Evolutionary conservation across 2,329 filamentous ascomycete species (phyloP), one percentile per base, ranked within the genome.

Genomic region (Aspergillus fructus): DNA sequence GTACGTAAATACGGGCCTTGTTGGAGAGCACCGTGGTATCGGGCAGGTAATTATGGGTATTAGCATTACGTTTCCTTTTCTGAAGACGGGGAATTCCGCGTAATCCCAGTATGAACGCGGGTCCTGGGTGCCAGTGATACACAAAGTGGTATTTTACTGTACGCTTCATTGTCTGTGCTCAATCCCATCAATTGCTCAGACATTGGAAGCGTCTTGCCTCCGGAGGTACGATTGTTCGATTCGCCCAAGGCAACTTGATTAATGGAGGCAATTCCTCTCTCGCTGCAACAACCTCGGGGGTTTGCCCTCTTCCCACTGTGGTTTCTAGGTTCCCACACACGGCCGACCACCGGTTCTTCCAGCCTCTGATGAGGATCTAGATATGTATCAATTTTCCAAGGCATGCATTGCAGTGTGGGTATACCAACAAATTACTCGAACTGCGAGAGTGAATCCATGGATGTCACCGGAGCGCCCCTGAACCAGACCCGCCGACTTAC

Each of bases 401-500:
- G 13, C 13, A 34, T n/a, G 47, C 19, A 49, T 39, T 9, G 17
- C 41, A 13, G 4, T 27, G 45, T 34, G 40, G 53, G 47, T 56
- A 46, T 50, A 40, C 40, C 53, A 50, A 50, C 53, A 56, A 46
- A 56, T 50, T 45, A 56, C 53, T 46, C 17, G 30, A 56, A 39
- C 40, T 17, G 23, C 30, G 17, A 50, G 24, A 27, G 24, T 21
- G 30, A 56, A 46, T 49, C 53, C 53, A 50, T 56, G 58, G 49
- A 60, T 62, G 59, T 58, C 39, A 59, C 47, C 24, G 49, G 45
- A 23, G 49, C 66, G 67, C 69, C 69, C 69, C 69, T 71, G 69
- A 71, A 63, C 70, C 64, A 51, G 64, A 62, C 59, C 68, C 69
- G 66, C 68, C 27, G 11, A 1, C 3, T 27, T 21, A 12, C 13